Evolutionary conservation across 257 asterid species (phyloP).

Genomic region (Thymus quinquecostatus): DNA sequence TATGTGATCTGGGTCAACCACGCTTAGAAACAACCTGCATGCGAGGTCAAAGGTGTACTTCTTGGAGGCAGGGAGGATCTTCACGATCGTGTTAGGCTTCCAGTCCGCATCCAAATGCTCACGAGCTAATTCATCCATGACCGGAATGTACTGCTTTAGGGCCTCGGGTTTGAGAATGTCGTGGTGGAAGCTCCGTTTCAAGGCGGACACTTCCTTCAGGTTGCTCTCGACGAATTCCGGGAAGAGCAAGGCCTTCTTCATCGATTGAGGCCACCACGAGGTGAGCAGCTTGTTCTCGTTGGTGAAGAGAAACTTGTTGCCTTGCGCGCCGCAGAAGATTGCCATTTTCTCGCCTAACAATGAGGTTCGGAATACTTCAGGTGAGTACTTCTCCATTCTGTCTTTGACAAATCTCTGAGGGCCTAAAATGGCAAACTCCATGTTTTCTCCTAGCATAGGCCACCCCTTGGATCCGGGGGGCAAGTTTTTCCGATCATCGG

Average conservation of each 20-base stretch:
- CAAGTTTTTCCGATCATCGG: constrained; percentile 23
- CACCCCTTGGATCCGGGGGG: constrained; percentile 69
- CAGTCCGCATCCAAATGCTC: constrained; percentile 53
- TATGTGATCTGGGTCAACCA: constrained; percentile 45
- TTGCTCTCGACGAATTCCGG: constrained; percentile 50
- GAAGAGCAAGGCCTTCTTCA: constrained; percentile 53
- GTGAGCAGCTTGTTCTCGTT: constrained; percentile 59
- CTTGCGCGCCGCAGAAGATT: constrained; percentile 62
- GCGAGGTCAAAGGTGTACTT: constrained; percentile 68
- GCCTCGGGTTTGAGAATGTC: constrained; percentile 66
- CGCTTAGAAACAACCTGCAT: constrained; percentile 51
- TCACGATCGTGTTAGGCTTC: constrained; percentile 46
- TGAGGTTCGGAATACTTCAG: constrained; percentile 54
- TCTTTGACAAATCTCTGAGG: constrained; percentile 57
- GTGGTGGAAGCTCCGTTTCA: constrained; percentile 51
- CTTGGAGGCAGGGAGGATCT: constrained; percentile 46
- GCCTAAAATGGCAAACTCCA: constrained; percentile 51
- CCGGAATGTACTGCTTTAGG: constrained; percentile 52
- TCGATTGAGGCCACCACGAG: constrained; percentile 66
- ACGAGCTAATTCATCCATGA: constrained; percentile 56
- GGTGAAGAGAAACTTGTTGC: constrained; percentile 65
- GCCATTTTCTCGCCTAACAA: constrained; percentile 66
- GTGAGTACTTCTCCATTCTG: constrained; percentile 55
- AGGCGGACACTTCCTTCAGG: constrained; percentile 47
- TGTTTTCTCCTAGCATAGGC: constrained; percentile 71